Evolutionary conservation across 169 alveolate species (phyloP), one percentile per base, ranked within the genome.

Genomic region (Eimeria acervulina): DNA sequence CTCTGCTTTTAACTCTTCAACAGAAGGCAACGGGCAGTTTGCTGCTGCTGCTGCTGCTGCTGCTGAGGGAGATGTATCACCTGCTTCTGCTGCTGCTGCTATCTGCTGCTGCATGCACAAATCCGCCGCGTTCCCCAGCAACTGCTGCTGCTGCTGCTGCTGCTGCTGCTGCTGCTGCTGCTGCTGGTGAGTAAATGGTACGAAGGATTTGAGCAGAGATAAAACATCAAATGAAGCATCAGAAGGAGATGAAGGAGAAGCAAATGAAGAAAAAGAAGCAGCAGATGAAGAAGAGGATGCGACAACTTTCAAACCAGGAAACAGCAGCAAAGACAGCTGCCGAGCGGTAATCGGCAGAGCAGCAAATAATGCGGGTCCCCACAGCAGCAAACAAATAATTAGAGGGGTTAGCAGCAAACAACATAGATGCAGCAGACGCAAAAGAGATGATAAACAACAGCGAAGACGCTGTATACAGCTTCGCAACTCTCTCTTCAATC

Each of bases 141-240:
- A 21, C 74, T 63, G 74, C 74, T 63, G 31, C 74, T 63, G 74
- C 74, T 63, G 74, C 74, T 63, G 74, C 74, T 63, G 74, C 74
- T 63, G 74, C 74, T 63, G 74, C 74, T 63, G 74, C 74, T 63
- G 74, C 74, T 63, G 36, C 36, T 63, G 74, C 74, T 63, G 74
- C 83, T 72, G 52, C 83, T 72, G 83, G 40, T n/a, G 36, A 5
- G 42, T n/a, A 38, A 78, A 42, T 26, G 63, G 7, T 6, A 38
- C 15, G 28, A 78, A 42, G 19, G 63, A 10, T 7, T 42, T n/a
- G 33, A 78, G 21, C 6, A 78, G 7, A 10, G 61, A 31, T 2
- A 8, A 10, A 23, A 4, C 74, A 17, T 6, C 74, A 63, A 12
- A 5, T 7, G 55, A 5, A 47, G 74, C 74, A 63, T 6, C 74